phyloP scores from a whole-genome alignment of 2,329 filamentous ascomycete genomes.

The Aureobasidium lini region DNA sequence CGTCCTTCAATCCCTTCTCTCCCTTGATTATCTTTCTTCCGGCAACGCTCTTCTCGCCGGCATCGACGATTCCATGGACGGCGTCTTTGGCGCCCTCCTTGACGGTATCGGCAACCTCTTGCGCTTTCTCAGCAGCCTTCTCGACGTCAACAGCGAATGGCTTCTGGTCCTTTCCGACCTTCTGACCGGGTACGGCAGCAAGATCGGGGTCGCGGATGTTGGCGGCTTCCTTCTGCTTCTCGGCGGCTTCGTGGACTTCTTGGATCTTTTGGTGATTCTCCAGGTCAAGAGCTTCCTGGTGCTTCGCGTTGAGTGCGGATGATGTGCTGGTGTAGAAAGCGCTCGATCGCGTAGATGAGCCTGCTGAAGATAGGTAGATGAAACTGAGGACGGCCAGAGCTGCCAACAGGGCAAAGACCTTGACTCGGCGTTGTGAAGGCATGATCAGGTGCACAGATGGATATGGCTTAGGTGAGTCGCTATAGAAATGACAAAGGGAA shows the following conservation, averaged over 20 bases:
- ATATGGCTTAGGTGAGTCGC: not conserved
- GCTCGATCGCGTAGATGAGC: slow-evolving; percentile 44
- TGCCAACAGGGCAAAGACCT: slow-evolving; percentile 43
- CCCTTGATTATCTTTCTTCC: slow-evolving; percentile 46
- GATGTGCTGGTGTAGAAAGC: slow-evolving; percentile 53
- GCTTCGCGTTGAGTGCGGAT: slow-evolving; percentile 44
- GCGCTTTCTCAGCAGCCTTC: slow-evolving; percentile 18
- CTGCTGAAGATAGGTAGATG: slow-evolving; percentile 64
- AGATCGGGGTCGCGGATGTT: slow-evolving; percentile 19
- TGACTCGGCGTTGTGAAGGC: slow-evolving; percentile 15
- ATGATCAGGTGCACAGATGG: not conserved
- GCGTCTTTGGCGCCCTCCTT: slow-evolving; percentile 13
- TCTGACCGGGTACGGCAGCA: slow-evolving; percentile 21
- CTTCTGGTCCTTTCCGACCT: slow-evolving; percentile 56
- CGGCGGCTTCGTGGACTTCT: slow-evolving; percentile 3
- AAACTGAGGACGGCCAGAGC: slow-evolving; percentile 58
- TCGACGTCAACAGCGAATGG: slow-evolving; percentile 59
- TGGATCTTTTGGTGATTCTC: slow-evolving; percentile 11
- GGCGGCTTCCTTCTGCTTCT: slow-evolving; percentile 12
- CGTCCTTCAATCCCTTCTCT: slow-evolving; percentile 31
- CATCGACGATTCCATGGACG: slow-evolving; percentile 15
- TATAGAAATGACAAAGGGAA: not conserved
- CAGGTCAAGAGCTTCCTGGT: slow-evolving; percentile 9
- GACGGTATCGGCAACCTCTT: slow-evolving; percentile 21
- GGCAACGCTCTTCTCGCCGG: slow-evolving; percentile 44